A percentile compares a stretch with the other conserved stretches of the same genome.
These are phyloP conservation scores for Aphanomyces astaci DNA, from an alignment of 352 stramenopile species.

Conservation along the genomic window DNA sequence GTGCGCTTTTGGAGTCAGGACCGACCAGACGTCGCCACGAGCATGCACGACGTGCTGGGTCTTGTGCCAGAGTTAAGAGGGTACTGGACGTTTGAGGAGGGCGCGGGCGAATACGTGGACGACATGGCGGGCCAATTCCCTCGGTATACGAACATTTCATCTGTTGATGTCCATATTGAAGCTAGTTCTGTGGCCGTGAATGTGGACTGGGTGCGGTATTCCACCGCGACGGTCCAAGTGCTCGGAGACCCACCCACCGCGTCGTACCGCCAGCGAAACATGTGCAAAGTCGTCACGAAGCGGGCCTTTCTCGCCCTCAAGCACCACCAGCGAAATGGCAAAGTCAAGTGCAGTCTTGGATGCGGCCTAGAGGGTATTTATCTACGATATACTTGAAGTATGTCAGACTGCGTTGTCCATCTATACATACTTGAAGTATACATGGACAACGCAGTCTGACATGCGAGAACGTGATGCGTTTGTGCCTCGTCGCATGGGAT, in stretches of 20 bases:
- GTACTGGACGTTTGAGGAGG: slow-evolving; percentile 79
- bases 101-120: slow-evolving; percentile 56
- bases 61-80: slow-evolving; percentile 31
- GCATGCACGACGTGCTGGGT: slow-evolving; percentile 34
- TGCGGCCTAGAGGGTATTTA: slow-evolving; percentile 31
- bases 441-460: too few species aligned
- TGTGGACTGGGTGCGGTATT: not conserved
- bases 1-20: slow-evolving; percentile 56
- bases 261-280: slow-evolving; percentile 52
- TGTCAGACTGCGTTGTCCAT: too few species aligned
- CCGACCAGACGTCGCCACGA: slow-evolving; percentile 34
- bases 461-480: too few species aligned
- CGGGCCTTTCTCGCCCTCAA: slow-evolving; percentile 55
- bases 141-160: not conserved
- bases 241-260: slow-evolving; percentile 53
- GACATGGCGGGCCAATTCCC: slow-evolving; percentile 40
- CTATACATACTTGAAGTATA: too few species aligned
- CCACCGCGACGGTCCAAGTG: slow-evolving; percentile 31
- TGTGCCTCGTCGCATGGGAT: too few species aligned
- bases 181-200: not conserved
- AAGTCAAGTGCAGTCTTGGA: slow-evolving; percentile 35
- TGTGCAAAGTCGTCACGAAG: slow-evolving; percentile 58
- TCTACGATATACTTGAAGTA: too few species aligned
- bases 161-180: not conserved
- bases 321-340: slow-evolving; percentile 39